These are phyloP conservation scores for Candida orba DNA, from an alignment of 805 yeast species.

Conservation along the genomic window DNA sequence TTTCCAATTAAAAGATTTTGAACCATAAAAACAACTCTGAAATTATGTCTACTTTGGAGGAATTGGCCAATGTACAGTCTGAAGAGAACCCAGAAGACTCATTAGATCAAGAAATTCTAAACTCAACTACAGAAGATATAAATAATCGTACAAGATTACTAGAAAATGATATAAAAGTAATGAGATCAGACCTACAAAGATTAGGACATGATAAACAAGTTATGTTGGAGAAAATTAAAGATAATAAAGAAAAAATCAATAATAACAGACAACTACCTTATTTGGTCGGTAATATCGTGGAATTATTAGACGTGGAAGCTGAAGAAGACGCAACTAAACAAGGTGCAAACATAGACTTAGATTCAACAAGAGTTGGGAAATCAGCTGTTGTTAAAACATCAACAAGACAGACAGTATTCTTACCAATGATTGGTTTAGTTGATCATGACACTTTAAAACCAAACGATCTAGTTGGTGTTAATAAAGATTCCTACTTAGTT, in stretches of 20 bases:
- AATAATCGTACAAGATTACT: constrained; percentile 78
- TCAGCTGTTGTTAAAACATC: constrained; percentile 98
- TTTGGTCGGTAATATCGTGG: constrained; percentile 94
- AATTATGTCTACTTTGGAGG: constrained; percentile 78
- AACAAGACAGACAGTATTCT: constrained; percentile 93
- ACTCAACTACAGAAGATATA: constrained; percentile 74
- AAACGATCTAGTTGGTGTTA: constrained; percentile 96
- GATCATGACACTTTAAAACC: constrained; percentile 90
- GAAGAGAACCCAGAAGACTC: constrained; percentile 34
- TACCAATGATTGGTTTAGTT: constrained; percentile 93
- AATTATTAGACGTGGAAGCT: constrained; percentile 79
- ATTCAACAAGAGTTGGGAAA: constrained; percentile 85
- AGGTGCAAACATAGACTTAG: constrained; percentile 92
- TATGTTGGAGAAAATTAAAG: constrained; percentile 90
- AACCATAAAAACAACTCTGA: background rate
- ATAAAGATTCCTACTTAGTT: constrained; percentile 90
- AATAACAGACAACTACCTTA: constrained; percentile 95
- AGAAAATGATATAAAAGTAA: constrained; percentile 92
- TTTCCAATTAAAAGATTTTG: background rate
- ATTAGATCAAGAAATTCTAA: constrained; percentile 75
- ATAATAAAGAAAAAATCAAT: constrained; percentile 91
- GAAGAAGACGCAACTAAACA: constrained; percentile 76
- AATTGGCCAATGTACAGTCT: constrained; percentile 48
- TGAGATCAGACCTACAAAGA: constrained; percentile 87
- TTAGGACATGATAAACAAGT: constrained; percentile 87